Conservation (phyloP, 2,329 filamentous ascomycete species). For the Cercospora sp. region DNA sequence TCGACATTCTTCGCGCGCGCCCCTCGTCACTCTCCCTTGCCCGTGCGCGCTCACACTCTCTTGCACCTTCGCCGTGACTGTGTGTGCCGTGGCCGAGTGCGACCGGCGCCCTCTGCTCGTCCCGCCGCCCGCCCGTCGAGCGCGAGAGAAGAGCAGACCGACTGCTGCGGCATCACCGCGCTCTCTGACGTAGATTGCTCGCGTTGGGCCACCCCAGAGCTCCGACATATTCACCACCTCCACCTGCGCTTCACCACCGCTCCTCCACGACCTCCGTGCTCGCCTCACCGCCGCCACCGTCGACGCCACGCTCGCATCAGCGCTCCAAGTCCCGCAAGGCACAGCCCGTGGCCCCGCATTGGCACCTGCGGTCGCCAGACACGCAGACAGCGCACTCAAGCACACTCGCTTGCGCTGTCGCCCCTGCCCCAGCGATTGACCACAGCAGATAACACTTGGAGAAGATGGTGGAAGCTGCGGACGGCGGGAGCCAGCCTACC, state of each 20-base stretch:
- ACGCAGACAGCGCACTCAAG: not conserved
- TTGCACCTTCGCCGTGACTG: not conserved
- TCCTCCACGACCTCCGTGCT: not conserved
- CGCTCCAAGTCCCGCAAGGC: slow-evolving; percentile 2
- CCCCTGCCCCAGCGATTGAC: slow-evolving; percentile 3
- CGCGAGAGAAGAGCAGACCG: not conserved
- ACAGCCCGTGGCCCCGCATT: slow-evolving; percentile 11
- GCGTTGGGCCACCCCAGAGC: not conserved
- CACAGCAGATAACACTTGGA: slow-evolving; percentile 3
- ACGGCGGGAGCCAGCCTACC: slow-evolving; percentile 74
- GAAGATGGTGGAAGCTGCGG: slow-evolving; percentile 95
- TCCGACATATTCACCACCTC: not conserved
- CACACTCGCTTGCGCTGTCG: not conserved
- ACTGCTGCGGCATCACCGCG: not conserved
- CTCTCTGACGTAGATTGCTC: slow-evolving; percentile 8
- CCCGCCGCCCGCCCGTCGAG: not conserved
- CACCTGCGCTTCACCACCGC: not conserved
- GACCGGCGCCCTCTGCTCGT: not conserved
- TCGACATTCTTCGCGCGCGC: not conserved
- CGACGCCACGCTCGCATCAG: not conserved
- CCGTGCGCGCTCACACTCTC: not conserved
- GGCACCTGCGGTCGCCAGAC: slow-evolving; percentile 1
- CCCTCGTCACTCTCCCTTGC: not conserved
- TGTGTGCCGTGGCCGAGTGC: slow-evolving; percentile 3
- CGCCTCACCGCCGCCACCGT: not conserved